Evolutionary conservation across 2,329 filamentous ascomycete species (phyloP).

Genomic region (Colletotrichum cereale): DNA sequence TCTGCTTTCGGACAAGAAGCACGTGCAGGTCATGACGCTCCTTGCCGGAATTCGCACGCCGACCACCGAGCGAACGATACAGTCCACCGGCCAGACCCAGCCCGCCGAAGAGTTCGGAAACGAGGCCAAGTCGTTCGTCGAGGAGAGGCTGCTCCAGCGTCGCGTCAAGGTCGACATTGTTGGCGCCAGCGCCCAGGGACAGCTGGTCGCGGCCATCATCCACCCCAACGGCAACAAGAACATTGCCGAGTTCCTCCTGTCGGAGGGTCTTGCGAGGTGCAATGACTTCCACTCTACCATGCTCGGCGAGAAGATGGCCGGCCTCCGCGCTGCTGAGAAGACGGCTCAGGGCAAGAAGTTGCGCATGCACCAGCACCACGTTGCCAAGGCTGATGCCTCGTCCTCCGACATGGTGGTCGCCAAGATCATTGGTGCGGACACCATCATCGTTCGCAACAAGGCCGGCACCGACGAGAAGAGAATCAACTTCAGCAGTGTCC

Average conservation of each 20-base stretch:
- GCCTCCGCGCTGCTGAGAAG: constrained; percentile 88
- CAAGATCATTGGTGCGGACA: constrained; percentile 90
- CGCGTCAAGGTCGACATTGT: constrained; percentile 86
- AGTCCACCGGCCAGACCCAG: constrained; percentile 82
- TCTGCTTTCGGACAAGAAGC: constrained; percentile 83
- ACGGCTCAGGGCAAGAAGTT: constrained; percentile 81
- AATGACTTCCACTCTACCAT: constrained; percentile 96
- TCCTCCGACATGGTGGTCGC: constrained; percentile 81
- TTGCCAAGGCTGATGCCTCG: constrained; percentile 74
- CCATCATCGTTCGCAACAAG: constrained; percentile 88
- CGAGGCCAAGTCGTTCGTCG: constrained; percentile 89
- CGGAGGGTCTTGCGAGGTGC: constrained; percentile 90
- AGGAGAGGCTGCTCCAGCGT: constrained; percentile 86
- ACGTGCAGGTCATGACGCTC: constrained; percentile 89
- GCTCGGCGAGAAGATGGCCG: constrained; percentile 88
- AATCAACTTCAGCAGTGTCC: constrained; percentile 91
- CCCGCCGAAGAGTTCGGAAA: constrained; percentile 91
- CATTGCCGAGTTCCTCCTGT: constrained; percentile 90
- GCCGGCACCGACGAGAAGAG: constrained; percentile 84
- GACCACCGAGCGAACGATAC: constrained; percentile 86
- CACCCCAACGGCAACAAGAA: constrained; percentile 84
- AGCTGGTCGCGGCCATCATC: constrained; percentile 88
- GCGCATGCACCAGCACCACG: constrained; percentile 85
- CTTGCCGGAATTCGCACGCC: constrained; percentile 91
- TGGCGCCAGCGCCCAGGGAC: constrained; percentile 88